phyloP scores from a whole-genome alignment of 2,329 filamentous ascomycete genomes.

The Pseudomassariella vexata region DNA sequence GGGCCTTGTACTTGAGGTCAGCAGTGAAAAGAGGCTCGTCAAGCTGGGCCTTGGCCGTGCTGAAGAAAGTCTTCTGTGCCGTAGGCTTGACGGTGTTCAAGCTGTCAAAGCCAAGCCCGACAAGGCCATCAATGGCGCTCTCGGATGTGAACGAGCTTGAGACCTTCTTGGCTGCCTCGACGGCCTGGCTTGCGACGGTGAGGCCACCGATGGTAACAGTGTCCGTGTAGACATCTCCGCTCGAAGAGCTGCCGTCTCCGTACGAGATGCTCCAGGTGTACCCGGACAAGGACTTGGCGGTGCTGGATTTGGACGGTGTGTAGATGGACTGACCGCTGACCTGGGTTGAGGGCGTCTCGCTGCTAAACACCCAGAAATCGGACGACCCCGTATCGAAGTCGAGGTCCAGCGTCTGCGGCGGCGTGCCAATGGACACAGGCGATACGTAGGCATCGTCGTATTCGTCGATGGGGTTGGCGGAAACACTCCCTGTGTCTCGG shows the following conservation, averaged over 20 bases:
- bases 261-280: conserved; percentile 17
- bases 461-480: conserved; percentile 9
- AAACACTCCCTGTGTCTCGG: conserved; percentile 9
- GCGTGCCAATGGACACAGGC: conserved; percentile 19
- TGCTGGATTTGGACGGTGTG: conserved; percentile 13
- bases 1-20: conserved; percentile 14
- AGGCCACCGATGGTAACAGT: conserved; percentile 14
- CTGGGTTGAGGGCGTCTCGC: conserved; percentile 8
- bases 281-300: conserved; percentile 10
- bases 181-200: conserved; percentile 10
- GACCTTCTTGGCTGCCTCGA: conserved; percentile 14
- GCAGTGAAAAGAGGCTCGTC: conserved; percentile 16
- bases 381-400: conserved; percentile 22
- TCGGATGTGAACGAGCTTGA: conserved; percentile 16
- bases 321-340: conserved; percentile 16
- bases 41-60: conserved; percentile 13
- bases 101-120: conserved; percentile 16
- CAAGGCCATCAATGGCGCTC: conserved; percentile 13
- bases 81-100: conserved; percentile 12
- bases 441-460: conserved; percentile 16
- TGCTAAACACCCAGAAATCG: conserved; percentile 21
- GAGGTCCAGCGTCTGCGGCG: conserved; percentile 17
- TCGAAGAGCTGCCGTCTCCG: conserved; percentile 16
- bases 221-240: conserved; percentile 21
- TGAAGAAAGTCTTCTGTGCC: conserved; percentile 16